Conservation (phyloP, 352 stramenopile genomes). For the Globisporangium middletonii region DNA sequence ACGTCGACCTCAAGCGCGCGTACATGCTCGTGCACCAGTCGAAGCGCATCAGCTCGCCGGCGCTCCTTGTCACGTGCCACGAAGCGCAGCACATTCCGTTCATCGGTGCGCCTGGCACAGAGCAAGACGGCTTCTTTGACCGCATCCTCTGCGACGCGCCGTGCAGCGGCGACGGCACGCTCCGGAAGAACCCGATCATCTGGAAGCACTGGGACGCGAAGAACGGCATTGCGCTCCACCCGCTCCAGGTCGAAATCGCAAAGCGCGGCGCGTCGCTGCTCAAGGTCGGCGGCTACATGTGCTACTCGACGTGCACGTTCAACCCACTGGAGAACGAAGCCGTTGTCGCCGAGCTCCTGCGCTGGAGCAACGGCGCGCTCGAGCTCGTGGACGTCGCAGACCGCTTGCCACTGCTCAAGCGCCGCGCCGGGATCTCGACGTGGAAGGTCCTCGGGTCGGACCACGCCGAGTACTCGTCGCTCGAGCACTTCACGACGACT, state of each 20-base stretch:
- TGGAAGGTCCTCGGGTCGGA: constrained; percentile 94
- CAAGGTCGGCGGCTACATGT: constrained; percentile 91
- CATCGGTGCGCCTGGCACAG: constrained; percentile 54
- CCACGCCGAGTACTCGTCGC: constrained; percentile 72
- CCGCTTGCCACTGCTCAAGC: constrained; percentile 77
- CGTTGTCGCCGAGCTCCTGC: constrained; percentile 95
- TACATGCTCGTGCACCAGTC: constrained; percentile 98
- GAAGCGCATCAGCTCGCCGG: constrained; percentile 93
- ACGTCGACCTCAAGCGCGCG: constrained; percentile 95
- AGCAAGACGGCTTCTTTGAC: constrained; percentile 92
- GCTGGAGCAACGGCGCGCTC: constrained; percentile 84
- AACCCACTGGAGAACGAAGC: constrained; percentile 99
- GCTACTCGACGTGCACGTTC: constrained; percentile 97
- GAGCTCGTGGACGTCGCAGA: constrained; percentile 90
- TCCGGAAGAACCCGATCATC: constrained; percentile 97
- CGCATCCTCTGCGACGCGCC: constrained; percentile 98
- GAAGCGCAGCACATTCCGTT: constrained; percentile 96
- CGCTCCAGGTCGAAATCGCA: constrained; percentile 95
- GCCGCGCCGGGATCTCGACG: constrained; percentile 75
- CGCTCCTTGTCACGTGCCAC: constrained; percentile 94
- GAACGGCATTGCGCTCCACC: constrained; percentile 91
- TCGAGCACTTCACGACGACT: constrained; percentile 50
- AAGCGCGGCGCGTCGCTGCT: constrained; percentile 89
- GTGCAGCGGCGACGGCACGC: constrained; percentile 97
- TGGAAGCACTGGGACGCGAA: constrained; percentile 93